phyloP scores from a whole-genome alignment of 306 rosid genomes.

The Morella rubra region DNA sequence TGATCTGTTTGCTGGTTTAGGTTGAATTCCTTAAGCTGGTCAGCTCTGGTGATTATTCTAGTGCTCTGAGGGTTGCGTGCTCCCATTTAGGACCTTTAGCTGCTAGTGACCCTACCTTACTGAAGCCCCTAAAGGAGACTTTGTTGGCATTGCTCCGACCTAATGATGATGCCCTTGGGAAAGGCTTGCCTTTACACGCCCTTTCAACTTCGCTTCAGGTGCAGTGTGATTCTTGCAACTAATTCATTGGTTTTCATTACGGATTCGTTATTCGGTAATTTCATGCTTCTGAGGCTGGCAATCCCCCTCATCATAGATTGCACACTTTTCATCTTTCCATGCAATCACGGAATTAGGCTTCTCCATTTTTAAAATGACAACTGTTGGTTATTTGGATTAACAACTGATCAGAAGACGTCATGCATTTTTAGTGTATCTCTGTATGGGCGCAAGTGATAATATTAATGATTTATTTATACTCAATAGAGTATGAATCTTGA shows the following conservation, averaged over 20 bases:
- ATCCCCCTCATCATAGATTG: background rate
- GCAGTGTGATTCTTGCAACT: conserved; percentile 17
- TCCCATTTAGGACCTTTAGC: conserved; percentile 94
- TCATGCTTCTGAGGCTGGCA: background rate
- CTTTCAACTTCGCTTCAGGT: conserved; percentile 97
- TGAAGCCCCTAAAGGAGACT: conserved; percentile 91
- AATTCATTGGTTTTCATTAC: background rate
- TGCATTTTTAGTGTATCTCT: background rate
- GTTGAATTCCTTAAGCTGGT: conserved; percentile 97
- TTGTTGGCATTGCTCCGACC: conserved; percentile 83
- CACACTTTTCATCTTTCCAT: no score
- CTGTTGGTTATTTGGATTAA: no score
- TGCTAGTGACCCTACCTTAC: conserved; percentile 68
- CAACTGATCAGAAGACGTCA: no score
- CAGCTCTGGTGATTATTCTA: conserved; percentile 72
- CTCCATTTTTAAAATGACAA: no score
- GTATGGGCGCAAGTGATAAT: background rate
- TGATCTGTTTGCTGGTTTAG: conserved; percentile 45
- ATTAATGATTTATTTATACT: background rate
- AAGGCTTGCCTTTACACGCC: conserved; percentile 83
- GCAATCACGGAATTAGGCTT: no score
- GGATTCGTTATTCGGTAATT: background rate
- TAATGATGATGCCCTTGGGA: conserved; percentile 67
- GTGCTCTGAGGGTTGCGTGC: conserved; percentile 86
- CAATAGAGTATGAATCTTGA: conserved; percentile 5